Evolutionary conservation across 257 asterid species (phyloP), one percentile per base, ranked within the genome.

Genomic region (Euphrasia confusa): DNA sequence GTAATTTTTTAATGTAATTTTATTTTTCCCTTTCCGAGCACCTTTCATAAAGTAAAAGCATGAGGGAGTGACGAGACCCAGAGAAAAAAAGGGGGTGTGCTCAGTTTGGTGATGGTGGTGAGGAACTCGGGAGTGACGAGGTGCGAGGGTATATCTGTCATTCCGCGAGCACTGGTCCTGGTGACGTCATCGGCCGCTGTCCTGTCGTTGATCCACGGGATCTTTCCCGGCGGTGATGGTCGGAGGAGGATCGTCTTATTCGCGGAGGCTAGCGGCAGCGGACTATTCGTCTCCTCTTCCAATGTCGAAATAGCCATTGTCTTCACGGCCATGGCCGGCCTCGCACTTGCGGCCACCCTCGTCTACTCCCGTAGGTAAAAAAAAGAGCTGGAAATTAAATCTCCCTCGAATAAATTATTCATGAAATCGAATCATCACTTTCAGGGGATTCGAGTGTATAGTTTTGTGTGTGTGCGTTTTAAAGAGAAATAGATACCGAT

Each of bases 321-420:
- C 68, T 82, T 78, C 59, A 81, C 92, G 75, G 92, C 95, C 83
- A 80, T 81, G 89, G 89, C 89, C 62, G 88, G 90, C 27, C 67
- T 80, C 64, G 86, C 93, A 66, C 73, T 84, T 75, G 90, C 89
- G 72, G 86, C 83, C 59, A 84, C 88, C 72, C 75, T 78, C 74
- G 78, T 77, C 72, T 79, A 87, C 79, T 87, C 90, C 60, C 90
- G 86, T 80, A 72, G 88, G 88, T 84, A 78, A 82, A 80, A 55
- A 10, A 21, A 5, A 44, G 50, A 27, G 50, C 18, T 12, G 32
- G 39, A 12, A 40, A 48, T 18, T 21, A 21, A 21, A 21, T 21
- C 24, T 21, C 24, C 24, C 24, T 52, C 45, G 3, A 40, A 68
- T 63, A 9, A 59, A 66, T 68, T 53, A 10, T 44, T 26, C 56